Evolutionary conservation across 2,329 filamentous ascomycete species (phyloP), one percentile per base, ranked within the genome.

Genomic region (Amauroascus verrucosus): DNA sequence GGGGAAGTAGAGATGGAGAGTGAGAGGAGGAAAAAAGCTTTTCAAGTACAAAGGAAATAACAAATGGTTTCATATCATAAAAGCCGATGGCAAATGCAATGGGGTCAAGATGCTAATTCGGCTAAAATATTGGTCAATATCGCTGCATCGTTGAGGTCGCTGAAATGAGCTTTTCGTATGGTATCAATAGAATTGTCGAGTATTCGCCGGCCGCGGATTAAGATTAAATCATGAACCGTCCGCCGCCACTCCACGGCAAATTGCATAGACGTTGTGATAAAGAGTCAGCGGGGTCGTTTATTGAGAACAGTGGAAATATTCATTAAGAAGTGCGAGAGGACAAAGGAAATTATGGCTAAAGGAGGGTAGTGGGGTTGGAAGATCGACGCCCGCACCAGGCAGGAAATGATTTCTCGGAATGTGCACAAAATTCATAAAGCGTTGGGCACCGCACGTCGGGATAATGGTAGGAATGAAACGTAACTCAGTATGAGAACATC

Each of bases 401-500:
- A 32, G 35, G 35, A 33, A n/a, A 30, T 9, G 22, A 60, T 28
- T 24, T 18, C 26, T 28, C 47, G 18, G 35, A 22, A 51, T 35
- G 22, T 14, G 35, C 26, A 48, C 49, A 26, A 41, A 13, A 1
- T 13, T n/a, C 22, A n/a, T 30, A 37, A 55, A 53, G 56, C 45
- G 22, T 56, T 46, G 55, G 48, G 54, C 54, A 41, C 44, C 35
- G 26, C 48, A 45, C 48, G 53, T 48, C 35, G 40, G 38, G 38
- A 41, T 30, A 22, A n/a, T 51, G 30, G 24, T 13, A 35, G 8
- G 16, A 37, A 9, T 14, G 28, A 51, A 32, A 35, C 14, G 14
- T 33, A 22, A 26, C 20, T 63, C 61, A 72, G 54, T 72, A 72
- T 18, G 69, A 71, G 53, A 72, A 68, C 70, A 72, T 72, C 20